Evolutionary conservation across 352 stramenopile species (phyloP), one percentile per base, ranked within the genome.

Genomic region (Phytophthora pistaciae): DNA sequence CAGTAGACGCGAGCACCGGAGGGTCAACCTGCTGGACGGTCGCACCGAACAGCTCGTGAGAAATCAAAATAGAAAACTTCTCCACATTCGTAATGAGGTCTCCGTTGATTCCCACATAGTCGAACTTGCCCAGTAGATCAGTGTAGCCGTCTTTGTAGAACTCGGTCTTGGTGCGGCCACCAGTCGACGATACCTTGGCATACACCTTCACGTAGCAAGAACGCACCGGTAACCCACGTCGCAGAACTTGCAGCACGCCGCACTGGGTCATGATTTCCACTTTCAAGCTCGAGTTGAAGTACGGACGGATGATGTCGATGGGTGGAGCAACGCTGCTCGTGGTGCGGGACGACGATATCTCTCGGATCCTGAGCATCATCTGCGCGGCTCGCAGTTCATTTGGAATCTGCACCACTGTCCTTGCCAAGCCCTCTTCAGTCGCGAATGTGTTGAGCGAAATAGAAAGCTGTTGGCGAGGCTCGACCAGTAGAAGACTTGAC

Each of bases 71-170:
- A 8, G 83, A 83, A 48, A 88, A 83, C 60, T 78, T 81, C 49
- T 85, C 65, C 29, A 91, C 80, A 83, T 44, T 98, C 80, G 88
- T 98, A 98, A 81, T 98, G 84, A 87, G 82, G 88, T 87, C 72
- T 56, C 78, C 84, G 38, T 91, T 91, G 56, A 87, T 82, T 1
- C 78, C 82, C 7, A 85, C 76, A 57, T 93, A 94, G 71, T 93
- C 85, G 52, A 94, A 93, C 53, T 83, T 85, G 54, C 85, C 85
- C 23, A 89, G 57, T 48, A 95, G 52, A 50, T 95, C 85, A 25
- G 86, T 95, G 72, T 93, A 95, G 9, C 88, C 88, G 62, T 95
- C 88, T 71, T 95, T 95, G 77, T 91, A 93, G 71, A 95, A 95
- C 64, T 80, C 74, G 21, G 57, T 66, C 42, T 75, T 68, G 29